A percentile compares a stretch with the other conserved stretches of the same genome.
Evolutionary conservation across 495 filamentous ascomycete species (phyloP).

Genomic region (Cercophora newfieldiana): DNA sequence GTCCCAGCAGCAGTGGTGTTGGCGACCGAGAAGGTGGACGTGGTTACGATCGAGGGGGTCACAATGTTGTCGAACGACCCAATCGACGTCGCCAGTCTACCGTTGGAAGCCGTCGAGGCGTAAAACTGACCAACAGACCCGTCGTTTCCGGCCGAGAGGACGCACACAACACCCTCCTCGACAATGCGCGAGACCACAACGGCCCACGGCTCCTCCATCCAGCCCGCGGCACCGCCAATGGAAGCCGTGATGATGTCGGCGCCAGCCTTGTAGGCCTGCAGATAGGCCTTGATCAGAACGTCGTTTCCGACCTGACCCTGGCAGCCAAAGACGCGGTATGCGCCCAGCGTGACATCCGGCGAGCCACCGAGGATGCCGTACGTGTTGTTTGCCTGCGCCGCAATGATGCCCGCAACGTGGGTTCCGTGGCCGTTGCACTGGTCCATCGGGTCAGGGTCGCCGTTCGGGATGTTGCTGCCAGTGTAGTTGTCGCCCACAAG

Average conservation of each 20-base stretch:
- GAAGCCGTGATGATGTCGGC: slow-evolving; percentile 62
- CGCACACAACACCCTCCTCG: slow-evolving; percentile 54
- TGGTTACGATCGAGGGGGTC: slow-evolving; percentile 42
- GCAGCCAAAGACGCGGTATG: slow-evolving; percentile 59
- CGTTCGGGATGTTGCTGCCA: slow-evolving; percentile 42
- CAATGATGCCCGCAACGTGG: slow-evolving; percentile 57
- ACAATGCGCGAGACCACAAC: slow-evolving; percentile 55
- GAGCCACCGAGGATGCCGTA: slow-evolving; percentile 57
- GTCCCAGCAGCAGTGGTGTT: slow-evolving; percentile 18
- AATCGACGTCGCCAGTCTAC: slow-evolving; percentile 50
- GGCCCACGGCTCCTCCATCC: slow-evolving; percentile 57
- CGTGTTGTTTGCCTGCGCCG: slow-evolving; percentile 48
- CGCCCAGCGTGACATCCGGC: slow-evolving; percentile 53
- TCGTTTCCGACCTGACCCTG: slow-evolving; percentile 48
- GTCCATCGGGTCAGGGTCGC: slow-evolving; percentile 49
- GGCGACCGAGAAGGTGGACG: slow-evolving; percentile 37
- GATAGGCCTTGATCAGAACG: slow-evolving; percentile 56
- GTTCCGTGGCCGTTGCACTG: slow-evolving; percentile 49
- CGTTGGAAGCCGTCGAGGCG: slow-evolving; percentile 54
- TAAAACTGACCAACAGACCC: slow-evolving; percentile 54
- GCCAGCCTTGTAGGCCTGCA: slow-evolving; percentile 57
- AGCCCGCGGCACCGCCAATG: slow-evolving; percentile 56
- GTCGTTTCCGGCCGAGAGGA: slow-evolving; percentile 58
- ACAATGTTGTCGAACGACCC: slow-evolving; percentile 54
- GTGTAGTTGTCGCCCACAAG: slow-evolving; percentile 54